Percentiles rank a stretch among this genome's conserved stretches.
phyloP scores from a whole-genome alignment of 1,284 basidiomycete species.

The Rhodotorula sp. region DNA sequence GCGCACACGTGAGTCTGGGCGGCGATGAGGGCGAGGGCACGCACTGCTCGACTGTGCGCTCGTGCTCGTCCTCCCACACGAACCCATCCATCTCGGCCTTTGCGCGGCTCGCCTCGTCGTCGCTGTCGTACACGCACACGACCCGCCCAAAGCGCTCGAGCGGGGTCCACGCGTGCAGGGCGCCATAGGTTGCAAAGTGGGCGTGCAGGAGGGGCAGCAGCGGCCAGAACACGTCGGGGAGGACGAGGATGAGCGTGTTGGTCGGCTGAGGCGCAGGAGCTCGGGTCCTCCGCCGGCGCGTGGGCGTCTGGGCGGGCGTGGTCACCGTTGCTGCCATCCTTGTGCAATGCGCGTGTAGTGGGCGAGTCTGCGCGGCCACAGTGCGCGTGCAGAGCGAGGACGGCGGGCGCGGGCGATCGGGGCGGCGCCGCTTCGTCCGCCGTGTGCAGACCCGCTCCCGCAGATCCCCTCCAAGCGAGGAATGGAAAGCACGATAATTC shows the following conservation, averaged over 20 bases:
- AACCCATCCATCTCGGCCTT: slow-evolving; percentile 49
- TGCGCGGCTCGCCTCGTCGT: slow-evolving; percentile 50
- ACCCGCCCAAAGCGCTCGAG: slow-evolving; percentile 76
- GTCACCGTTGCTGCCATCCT: neutral
- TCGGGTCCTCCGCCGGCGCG: neutral
- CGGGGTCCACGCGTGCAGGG: slow-evolving; percentile 82
- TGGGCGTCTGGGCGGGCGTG: neutral
- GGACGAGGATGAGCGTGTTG: slow-evolving; percentile 36
- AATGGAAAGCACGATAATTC: too few relatives aligned
- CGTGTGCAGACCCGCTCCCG: too few relatives aligned
- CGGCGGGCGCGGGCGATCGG: too few relatives aligned
- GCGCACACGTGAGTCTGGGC: neutral
- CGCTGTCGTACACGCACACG: slow-evolving; percentile 71
- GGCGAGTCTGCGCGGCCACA: too few relatives aligned
- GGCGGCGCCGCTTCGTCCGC: too few relatives aligned
- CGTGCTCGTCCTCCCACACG: slow-evolving; percentile 58
- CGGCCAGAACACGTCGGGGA: slow-evolving; percentile 28
- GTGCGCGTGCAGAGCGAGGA: too few relatives aligned
- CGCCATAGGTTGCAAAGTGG: slow-evolving; percentile 60
- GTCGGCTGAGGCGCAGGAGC: neutral
- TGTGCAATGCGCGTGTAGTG: too few relatives aligned
- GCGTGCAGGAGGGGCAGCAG: slow-evolving; percentile 36
- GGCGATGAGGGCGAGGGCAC: neutral
- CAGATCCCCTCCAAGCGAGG: too few relatives aligned
- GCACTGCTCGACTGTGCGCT: slow-evolving; percentile 46